Conservation (phyloP, 345 rosid genomes). For the Isatis tinctoria region DNA sequence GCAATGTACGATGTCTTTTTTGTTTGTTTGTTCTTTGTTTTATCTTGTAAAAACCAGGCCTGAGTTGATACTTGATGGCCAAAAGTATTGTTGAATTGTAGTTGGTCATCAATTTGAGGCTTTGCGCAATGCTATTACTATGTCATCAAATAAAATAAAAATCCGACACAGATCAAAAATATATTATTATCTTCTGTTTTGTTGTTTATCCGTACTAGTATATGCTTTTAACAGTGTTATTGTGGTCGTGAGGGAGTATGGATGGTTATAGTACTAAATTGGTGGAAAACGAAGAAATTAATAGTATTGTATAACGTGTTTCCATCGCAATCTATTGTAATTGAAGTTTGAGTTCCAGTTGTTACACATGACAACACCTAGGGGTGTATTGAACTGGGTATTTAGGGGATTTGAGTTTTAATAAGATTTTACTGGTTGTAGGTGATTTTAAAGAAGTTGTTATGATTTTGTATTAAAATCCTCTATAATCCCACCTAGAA, state of each 20-base stretch:
- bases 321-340: not conserved
- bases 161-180: not conserved
- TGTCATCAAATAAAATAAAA: not conserved
- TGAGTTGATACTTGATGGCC: conserved; percentile 14
- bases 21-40: not conserved
- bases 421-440: no score
- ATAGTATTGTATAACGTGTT: not conserved
- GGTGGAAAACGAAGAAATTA: not conserved
- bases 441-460: no score
- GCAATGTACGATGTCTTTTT: conserved; percentile 5
- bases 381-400: no score
- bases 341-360: not conserved
- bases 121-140: not conserved
- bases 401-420: no score
- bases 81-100: not conserved
- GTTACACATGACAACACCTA: not conserved
- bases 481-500: no score
- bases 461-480: no score
- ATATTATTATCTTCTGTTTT: not conserved
- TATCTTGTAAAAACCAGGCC: conserved; percentile 12
- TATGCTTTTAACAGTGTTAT: not conserved
- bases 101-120: not conserved
- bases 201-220: not conserved
- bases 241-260: conserved; percentile 6
- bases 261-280: not conserved